Percentiles rank a stretch among this genome's conserved stretches.
phyloP scores from a whole-genome alignment of 768 basidiomycete genomes.

The Daedalea quercina region DNA sequence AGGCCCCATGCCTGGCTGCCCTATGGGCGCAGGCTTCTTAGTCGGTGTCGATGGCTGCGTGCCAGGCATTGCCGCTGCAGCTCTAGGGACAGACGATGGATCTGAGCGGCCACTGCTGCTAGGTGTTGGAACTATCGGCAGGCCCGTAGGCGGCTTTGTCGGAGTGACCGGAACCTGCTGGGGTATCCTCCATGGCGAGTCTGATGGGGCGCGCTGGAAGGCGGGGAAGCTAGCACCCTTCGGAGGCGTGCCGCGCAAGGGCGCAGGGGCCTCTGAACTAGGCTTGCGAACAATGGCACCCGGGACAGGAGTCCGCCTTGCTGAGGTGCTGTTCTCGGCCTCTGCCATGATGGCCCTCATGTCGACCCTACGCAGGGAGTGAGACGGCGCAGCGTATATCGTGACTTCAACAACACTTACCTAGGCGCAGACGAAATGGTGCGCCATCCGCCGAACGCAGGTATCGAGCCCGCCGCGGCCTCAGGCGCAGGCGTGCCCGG shows the following conservation, averaged over 20 bases:
- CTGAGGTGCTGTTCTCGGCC: slow-evolving; percentile 33
- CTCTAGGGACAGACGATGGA: not conserved
- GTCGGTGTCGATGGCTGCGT: slow-evolving; percentile 16
- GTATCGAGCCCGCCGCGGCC: not conserved
- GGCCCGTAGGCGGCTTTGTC: not conserved
- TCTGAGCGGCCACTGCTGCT: not conserved
- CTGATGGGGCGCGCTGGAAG: not conserved
- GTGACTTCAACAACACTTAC: slow-evolving; percentile 29
- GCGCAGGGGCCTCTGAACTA: not conserved
- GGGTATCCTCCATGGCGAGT: slow-evolving; percentile 10
- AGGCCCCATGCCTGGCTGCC: slow-evolving; percentile 46
- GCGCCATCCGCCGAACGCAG: slow-evolving; percentile 26
- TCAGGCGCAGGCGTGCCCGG: not conserved
- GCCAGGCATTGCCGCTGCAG: not conserved
- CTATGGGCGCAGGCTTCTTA: slow-evolving; percentile 15
- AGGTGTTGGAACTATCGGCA: not conserved
- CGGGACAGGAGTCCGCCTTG: not conserved
- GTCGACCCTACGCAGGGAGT: slow-evolving; percentile 51
- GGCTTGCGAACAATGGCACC: not conserved
- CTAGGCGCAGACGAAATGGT: slow-evolving; percentile 35
- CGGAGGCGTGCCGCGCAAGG: not conserved
- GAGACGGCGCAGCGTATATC: not conserved
- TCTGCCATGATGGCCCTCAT: slow-evolving; percentile 87
- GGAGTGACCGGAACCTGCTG: not conserved
- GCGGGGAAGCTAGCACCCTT: slow-evolving; percentile 4